These are phyloP conservation scores for Beauveria sp. DNA, from an alignment of 2,329 filamentous ascomycete species.

Conservation along the genomic window DNA sequence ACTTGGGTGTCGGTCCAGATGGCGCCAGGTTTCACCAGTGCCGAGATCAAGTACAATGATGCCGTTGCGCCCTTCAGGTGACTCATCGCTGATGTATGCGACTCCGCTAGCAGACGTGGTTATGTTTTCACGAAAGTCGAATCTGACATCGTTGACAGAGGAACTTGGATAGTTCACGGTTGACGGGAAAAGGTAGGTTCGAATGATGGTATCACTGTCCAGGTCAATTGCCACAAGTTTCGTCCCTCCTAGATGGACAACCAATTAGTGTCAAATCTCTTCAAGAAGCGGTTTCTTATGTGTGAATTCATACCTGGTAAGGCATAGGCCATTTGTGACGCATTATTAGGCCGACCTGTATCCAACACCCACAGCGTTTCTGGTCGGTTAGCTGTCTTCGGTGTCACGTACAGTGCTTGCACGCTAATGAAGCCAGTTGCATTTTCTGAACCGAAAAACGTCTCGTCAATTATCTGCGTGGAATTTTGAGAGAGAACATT, in stretches of 20 bases:
- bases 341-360: no score
- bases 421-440: no score
- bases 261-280: no score
- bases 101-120: not conserved
- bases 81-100: not conserved
- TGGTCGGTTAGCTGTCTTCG: no score
- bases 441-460: no score
- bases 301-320: no score
- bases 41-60: not conserved
- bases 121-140: not conserved
- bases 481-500: no score
- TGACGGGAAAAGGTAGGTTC: not conserved
- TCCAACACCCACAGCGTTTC: no score
- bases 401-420: no score
- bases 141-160: not conserved
- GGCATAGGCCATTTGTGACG: no score
- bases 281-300: no score
- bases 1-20: not conserved
- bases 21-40: not conserved
- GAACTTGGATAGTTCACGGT: not conserved
- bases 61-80: not conserved
- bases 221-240: not conserved
- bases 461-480: no score
- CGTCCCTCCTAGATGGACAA: not conserved
- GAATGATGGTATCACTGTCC: not conserved